Conservation (phyloP, 768 basidiomycete genomes). For the Suillus plorans region DNA sequence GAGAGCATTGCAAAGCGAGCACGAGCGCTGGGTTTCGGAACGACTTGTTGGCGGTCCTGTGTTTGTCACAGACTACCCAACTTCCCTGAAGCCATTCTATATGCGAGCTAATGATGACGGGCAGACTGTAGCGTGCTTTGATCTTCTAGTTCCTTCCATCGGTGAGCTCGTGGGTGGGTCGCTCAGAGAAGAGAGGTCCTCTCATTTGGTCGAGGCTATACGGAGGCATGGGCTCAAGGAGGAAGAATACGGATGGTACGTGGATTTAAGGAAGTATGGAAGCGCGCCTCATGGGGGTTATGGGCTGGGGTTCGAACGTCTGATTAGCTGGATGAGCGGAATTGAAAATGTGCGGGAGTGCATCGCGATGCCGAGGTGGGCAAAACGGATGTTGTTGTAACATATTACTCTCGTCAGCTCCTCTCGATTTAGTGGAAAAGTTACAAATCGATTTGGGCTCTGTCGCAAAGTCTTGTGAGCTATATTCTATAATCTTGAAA, state of each 20-base stretch:
- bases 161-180: constrained; percentile 95
- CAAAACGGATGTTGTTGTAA: constrained; percentile 72
- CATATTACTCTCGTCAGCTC: background rate
- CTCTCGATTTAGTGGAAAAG: background rate
- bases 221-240: constrained; percentile 37
- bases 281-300: constrained; percentile 93
- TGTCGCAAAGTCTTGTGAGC: background rate
- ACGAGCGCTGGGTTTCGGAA: constrained; percentile 89
- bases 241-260: constrained; percentile 65
- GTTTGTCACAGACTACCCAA: constrained; percentile 91
- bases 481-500: background rate
- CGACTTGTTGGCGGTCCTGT: constrained; percentile 68
- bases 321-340: constrained; percentile 85
- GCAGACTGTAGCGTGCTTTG: constrained; percentile 88
- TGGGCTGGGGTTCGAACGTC: constrained; percentile 92
- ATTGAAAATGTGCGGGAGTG: constrained; percentile 92
- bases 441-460: background rate
- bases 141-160: constrained; percentile 82
- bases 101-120: constrained; percentile 72
- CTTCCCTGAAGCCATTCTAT: constrained; percentile 88
- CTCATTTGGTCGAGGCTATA: constrained; percentile 54
- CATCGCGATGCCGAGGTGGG: constrained; percentile 89
- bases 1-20: constrained; percentile 76
- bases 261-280: constrained; percentile 81
- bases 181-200: constrained; percentile 74